Evolutionary conservation across 2,329 filamentous ascomycete genomes (phyloP).

Genomic region (Fusarium secorum): DNA sequence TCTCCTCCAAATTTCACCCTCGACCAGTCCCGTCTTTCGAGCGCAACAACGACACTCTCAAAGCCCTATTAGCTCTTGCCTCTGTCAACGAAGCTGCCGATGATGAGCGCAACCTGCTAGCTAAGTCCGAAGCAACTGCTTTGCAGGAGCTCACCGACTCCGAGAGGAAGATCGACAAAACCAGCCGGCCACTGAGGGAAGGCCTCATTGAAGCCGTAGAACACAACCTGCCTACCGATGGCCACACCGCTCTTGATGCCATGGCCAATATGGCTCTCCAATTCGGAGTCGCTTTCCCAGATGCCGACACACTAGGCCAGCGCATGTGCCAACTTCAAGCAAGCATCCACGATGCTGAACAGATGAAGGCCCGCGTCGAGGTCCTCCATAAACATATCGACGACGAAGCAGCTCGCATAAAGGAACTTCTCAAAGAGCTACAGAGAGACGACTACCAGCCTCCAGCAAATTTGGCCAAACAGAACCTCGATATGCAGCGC

Average conservation of each 20-base stretch:
- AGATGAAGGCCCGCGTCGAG: slow-evolving; percentile 62
- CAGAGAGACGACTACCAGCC: slow-evolving; percentile 60
- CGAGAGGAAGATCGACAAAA: slow-evolving; percentile 38
- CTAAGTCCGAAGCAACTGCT: slow-evolving; percentile 66
- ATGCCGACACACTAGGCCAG: slow-evolving; percentile 58
- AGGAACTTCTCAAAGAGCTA: slow-evolving; percentile 53
- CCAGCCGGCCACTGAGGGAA: slow-evolving; percentile 40
- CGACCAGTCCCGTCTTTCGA: slow-evolving; percentile 77
- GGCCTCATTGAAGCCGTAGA: slow-evolving; percentile 63
- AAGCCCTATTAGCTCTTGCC: slow-evolving; percentile 75
- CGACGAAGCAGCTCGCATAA: slow-evolving; percentile 55
- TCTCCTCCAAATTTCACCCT: slow-evolving; percentile 72
- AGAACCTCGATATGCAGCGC: slow-evolving; percentile 78
- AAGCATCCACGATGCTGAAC: slow-evolving; percentile 61
- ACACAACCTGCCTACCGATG: slow-evolving; percentile 62
- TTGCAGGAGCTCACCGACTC: slow-evolving; percentile 58
- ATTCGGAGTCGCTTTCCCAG: slow-evolving; percentile 58
- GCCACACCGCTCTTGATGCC: slow-evolving; percentile 62
- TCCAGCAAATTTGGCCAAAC: slow-evolving; percentile 66
- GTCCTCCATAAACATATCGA: slow-evolving; percentile 65
- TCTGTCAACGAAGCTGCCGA: slow-evolving; percentile 80
- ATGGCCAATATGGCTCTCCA: slow-evolving; percentile 62
- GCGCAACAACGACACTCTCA: slow-evolving; percentile 84
- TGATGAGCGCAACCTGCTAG: slow-evolving; percentile 68
- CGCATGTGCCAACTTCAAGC: slow-evolving; percentile 65